These are phyloP conservation scores for Trametes coccinea DNA, from an alignment of 768 basidiomycete species.

Conservation along the genomic window DNA sequence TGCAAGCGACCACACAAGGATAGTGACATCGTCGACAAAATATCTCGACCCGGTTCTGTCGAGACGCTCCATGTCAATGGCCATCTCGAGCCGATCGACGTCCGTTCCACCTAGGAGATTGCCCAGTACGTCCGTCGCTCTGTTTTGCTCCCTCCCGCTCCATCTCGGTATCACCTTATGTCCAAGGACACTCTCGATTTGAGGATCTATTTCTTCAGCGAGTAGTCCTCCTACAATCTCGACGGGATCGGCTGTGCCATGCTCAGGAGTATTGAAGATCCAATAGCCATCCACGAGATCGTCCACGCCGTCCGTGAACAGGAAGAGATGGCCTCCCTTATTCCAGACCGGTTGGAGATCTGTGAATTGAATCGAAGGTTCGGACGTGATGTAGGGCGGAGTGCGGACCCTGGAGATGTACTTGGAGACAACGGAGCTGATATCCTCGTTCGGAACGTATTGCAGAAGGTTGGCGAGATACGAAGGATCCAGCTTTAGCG, in stretches of 20 bases:
- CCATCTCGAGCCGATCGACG: too few relatives aligned
- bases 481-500: background rate
- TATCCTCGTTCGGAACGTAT: background rate
- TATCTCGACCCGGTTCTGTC: too few relatives aligned
- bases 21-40: too few relatives aligned
- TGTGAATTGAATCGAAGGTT: background rate
- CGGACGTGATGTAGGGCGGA: background rate
- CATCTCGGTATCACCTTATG: slow-evolving; percentile 1
- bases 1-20: too few relatives aligned
- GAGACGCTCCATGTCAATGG: too few relatives aligned
- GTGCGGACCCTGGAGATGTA: background rate
- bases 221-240: background rate
- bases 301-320: slow-evolving; percentile 5
- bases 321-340: background rate
- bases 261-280: background rate
- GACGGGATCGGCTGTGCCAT: background rate
- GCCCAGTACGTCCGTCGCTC: background rate
- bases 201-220: background rate
- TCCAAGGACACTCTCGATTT: background rate
- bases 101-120: background rate
- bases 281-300: background rate
- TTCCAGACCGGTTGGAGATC: background rate
- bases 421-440: background rate
- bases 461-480: slow-evolving; percentile 2
- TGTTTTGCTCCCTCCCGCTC: background rate